Base-by-base conservation (phyloP, 371 early-diverging fungal species). In the Mortierella polycephala region DNA sequence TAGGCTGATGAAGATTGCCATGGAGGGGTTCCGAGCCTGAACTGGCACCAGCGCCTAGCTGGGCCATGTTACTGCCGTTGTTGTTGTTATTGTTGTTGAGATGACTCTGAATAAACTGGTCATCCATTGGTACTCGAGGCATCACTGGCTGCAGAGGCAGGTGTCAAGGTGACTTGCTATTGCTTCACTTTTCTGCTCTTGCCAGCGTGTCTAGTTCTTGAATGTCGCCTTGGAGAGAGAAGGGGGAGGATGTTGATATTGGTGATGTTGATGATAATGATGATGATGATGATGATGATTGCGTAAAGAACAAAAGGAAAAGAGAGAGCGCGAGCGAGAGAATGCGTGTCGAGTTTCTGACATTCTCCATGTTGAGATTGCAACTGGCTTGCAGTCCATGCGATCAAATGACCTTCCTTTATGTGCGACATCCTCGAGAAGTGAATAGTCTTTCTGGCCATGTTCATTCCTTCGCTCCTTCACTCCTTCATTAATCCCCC, bases 81-180 rank as follows among this genome's bases (percentile, higher is more conserved):
- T 56, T 46, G 59, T 9, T 52, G 59, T 16, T 49, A 49, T n/a
- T 57, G 57, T 56, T 46, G 59, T 9, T 49, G 56, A 44, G 70
- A 62, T 57, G 66, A 47, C 70, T 68, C 66, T 68, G 69, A n/a
- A 63, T 64, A 60, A 58, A 79, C 53, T 79, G 80, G 67, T 79
- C 74, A 62, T 79, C 80, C 80, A 73, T 79, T 37, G 69, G 74
- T 20, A 73, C 73, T 46, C 66, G 69, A 59, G 74, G 69, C 70
- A 79, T 69, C 59, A 57, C 57, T 71, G 59, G 18, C 14, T 49
- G 53, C 47, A 47, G 54, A 42, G 16, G 41, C 49, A 50, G 52
- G 46, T 16, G 23, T 16, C 14, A 11, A 42, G 52, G 40, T 30
- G 30, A 30, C 30, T 30, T 30, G 30, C 4, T 30, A 30, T 30